These are phyloP conservation scores for Xylaria acuta DNA, from an alignment of 495 filamentous ascomycete species.

Conservation along the genomic window DNA sequence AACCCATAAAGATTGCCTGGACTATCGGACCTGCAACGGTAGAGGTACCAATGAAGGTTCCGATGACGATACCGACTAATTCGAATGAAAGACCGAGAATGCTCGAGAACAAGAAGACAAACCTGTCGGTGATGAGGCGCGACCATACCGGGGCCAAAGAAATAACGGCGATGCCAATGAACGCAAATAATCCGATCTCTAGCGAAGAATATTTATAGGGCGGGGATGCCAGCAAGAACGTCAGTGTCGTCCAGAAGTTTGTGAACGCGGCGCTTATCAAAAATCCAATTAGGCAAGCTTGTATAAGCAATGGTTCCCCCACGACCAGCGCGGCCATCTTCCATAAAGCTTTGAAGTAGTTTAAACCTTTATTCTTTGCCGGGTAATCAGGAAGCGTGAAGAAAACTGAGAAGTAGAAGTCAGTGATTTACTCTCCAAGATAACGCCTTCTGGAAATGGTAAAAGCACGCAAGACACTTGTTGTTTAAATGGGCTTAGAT, in stretches of 20 bases:
- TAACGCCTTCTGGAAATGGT: neutral
- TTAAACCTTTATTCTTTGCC: constrained; percentile 66
- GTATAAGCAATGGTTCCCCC: constrained; percentile 68
- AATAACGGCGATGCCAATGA: constrained; percentile 77
- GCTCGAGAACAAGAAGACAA: constrained; percentile 69
- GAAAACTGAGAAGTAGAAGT: constrained; percentile 49
- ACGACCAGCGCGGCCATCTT: constrained; percentile 64
- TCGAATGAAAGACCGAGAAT: constrained; percentile 64
- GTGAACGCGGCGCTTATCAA: constrained; percentile 41
- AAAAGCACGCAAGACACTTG: neutral
- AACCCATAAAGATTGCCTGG: constrained; percentile 61
- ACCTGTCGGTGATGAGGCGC: constrained; percentile 71
- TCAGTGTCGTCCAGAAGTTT: constrained; percentile 71
- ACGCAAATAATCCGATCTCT: constrained; percentile 76
- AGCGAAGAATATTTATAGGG: constrained; percentile 73
- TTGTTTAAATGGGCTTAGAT: neutral
- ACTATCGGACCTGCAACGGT: constrained; percentile 77
- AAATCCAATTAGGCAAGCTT: constrained; percentile 50
- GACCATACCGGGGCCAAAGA: constrained; percentile 70
- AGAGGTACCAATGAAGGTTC: constrained; percentile 69
- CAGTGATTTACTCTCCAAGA: neutral
- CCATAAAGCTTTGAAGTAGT: constrained; percentile 70
- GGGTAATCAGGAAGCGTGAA: constrained; percentile 81
- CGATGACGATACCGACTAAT: constrained; percentile 69
- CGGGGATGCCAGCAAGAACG: constrained; percentile 70